phyloP scores from a whole-genome alignment of 2,329 filamentous ascomycete species.

The Fusarium goolgardi region DNA sequence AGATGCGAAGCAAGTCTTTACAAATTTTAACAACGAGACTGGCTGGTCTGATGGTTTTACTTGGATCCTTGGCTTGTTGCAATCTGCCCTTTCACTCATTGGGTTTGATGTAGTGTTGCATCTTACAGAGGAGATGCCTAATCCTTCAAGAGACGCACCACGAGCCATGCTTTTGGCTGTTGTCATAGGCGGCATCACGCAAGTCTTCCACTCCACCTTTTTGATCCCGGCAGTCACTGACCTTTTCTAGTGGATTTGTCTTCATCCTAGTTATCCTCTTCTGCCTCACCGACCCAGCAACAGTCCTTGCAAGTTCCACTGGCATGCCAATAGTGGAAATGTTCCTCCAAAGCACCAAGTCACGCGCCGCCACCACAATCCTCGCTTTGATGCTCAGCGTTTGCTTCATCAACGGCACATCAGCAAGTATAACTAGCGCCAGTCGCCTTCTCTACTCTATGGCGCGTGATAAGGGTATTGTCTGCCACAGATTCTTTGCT shows the following conservation, averaged over 20 bases:
- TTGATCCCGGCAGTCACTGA: rapidly evolving
- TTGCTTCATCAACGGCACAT: constrained; percentile 60
- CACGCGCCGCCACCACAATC: constrained; percentile 53
- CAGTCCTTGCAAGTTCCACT: constrained; percentile 52
- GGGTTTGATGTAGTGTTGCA: constrained; percentile 60
- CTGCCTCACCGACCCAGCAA: constrained; percentile 53
- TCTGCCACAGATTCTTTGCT: constrained; percentile 23
- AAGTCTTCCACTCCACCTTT: constrained; percentile 23
- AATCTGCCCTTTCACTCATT: constrained; percentile 52
- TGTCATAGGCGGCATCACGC: constrained; percentile 56
- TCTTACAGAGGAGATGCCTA: constrained; percentile 61
- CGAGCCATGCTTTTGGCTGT: constrained; percentile 58
- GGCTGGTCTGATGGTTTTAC: constrained; percentile 60
- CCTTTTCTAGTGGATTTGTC: constrained; percentile 45
- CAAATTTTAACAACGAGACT: constrained; percentile 57
- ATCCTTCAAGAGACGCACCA: constrained; percentile 54
- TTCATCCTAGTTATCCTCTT: constrained; percentile 58
- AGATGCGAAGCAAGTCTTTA: constrained; percentile 56
- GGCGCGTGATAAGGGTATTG: constrained; percentile 37
- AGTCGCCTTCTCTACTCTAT: constrained; percentile 56
- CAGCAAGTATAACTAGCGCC: constrained; percentile 53
- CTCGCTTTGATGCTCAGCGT: constrained; percentile 54
- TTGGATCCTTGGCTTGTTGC: constrained; percentile 61
- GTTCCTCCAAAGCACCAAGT: constrained; percentile 57
- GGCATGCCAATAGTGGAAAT: constrained; percentile 61